phyloP scores from a whole-genome alignment of 495 filamentous ascomycete genomes.

The Annulohypoxylon bovei region DNA sequence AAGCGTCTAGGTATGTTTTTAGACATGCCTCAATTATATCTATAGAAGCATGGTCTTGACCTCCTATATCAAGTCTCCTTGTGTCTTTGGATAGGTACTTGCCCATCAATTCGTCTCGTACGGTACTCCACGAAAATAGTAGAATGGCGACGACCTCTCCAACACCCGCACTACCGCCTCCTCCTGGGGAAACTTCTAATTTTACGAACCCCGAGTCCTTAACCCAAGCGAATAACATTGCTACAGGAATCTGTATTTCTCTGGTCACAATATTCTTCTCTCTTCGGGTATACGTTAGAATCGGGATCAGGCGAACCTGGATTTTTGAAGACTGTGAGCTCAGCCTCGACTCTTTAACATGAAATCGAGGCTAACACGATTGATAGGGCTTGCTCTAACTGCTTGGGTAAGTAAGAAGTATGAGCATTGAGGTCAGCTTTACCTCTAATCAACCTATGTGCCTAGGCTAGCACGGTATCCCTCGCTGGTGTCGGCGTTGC shows the following conservation, averaged over 20 bases:
- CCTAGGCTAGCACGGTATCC: background rate
- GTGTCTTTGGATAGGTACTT: too few species aligned
- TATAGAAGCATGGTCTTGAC: background rate
- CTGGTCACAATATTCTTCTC: constrained; percentile 44
- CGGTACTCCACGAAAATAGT: background rate
- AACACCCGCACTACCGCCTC: constrained; percentile 14
- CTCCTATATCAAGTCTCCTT: background rate
- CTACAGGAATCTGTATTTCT: constrained; percentile 39
- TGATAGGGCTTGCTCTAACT: background rate
- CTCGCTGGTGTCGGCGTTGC: background rate
- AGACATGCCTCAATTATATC: background rate
- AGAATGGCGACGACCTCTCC: background rate
- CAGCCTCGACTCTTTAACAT: background rate
- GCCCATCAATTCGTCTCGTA: background rate
- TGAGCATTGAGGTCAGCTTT: background rate
- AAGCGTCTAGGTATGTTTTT: background rate
- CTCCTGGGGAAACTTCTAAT: constrained; percentile 27
- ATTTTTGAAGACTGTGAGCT: constrained; percentile 48
- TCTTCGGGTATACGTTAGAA: constrained; percentile 42
- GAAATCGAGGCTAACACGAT: background rate
- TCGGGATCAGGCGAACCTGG: constrained; percentile 38
- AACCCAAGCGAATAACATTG: constrained; percentile 15
- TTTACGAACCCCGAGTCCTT: constrained; percentile 19
- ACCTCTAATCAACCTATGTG: background rate
- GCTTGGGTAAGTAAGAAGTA: background rate